Evolutionary conservation across 495 filamentous ascomycete species (phyloP).

Genomic region (Penicillium diatomitis): DNA sequence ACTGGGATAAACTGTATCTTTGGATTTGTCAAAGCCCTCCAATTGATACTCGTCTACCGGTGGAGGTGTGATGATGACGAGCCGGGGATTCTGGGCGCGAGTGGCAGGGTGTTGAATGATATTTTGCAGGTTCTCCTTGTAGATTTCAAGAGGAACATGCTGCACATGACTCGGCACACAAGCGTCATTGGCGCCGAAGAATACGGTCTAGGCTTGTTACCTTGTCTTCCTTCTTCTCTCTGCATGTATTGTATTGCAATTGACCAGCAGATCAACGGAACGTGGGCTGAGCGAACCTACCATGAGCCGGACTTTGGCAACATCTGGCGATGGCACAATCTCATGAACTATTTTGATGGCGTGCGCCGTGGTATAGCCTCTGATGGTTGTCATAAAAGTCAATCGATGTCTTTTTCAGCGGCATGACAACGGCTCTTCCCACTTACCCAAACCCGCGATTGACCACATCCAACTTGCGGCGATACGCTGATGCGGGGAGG

Average conservation of each 20-base stretch:
- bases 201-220: slow-evolving; percentile 49
- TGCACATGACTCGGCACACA: slow-evolving; percentile 53
- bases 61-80: slow-evolving; percentile 70
- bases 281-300: slow-evolving; percentile 33
- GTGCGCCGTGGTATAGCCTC: slow-evolving; percentile 61
- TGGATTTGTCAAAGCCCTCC: slow-evolving; percentile 24
- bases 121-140: slow-evolving; percentile 56
- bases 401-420: not conserved
- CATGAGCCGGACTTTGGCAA: slow-evolving; percentile 54
- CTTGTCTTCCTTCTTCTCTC: not conserved
- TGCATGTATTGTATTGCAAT: too few species aligned
- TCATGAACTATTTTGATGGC: slow-evolving; percentile 49
- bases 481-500: slow-evolving; percentile 39
- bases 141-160: slow-evolving; percentile 64
- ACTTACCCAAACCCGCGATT: slow-evolving; percentile 55
- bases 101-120: slow-evolving; percentile 63
- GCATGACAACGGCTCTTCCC: not conserved
- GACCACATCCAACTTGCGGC: slow-evolving; percentile 56
- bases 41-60: slow-evolving; percentile 71
- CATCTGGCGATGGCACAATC: slow-evolving; percentile 47
- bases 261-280: too few species aligned
- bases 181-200: slow-evolving; percentile 85
- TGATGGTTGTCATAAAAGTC: slow-evolving; percentile 9
- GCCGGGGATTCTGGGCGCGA: slow-evolving; percentile 57
- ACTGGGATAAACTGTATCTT: slow-evolving; percentile 29